A percentile compares a stretch with the other conserved stretches of the same genome.
Evolutionary conservation across 2,329 filamentous ascomycete species (phyloP).

Genomic region (Venturia asperata): DNA sequence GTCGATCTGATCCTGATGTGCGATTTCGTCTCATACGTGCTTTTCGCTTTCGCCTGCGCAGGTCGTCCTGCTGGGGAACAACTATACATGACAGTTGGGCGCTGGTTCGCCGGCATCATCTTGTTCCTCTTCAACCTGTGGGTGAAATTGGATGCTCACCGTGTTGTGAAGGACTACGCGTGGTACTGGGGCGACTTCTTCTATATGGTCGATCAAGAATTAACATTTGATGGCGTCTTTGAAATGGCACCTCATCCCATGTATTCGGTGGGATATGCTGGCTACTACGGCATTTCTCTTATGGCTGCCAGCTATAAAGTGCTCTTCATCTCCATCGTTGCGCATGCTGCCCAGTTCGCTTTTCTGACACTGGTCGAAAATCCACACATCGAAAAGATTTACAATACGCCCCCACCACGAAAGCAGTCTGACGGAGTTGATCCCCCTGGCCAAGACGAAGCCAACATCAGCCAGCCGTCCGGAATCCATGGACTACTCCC

Average conservation of each 20-base stretch:
- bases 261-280: slow-evolving; percentile 97
- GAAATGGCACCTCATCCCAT: slow-evolving; percentile 98
- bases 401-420: slow-evolving; percentile 72
- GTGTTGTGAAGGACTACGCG: slow-evolving; percentile 96
- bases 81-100: slow-evolving; percentile 57
- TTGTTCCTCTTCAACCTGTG: slow-evolving; percentile 92
- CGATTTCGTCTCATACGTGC: slow-evolving; percentile 93
- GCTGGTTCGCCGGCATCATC: slow-evolving; percentile 71
- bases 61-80: slow-evolving; percentile 67
- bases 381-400: slow-evolving; percentile 95
- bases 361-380: slow-evolving; percentile 92
- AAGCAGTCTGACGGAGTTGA: slow-evolving; percentile 44
- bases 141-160: slow-evolving; percentile 96
- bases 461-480: slow-evolving; percentile 44
- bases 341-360: slow-evolving; percentile 87
- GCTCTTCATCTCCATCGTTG: slow-evolving; percentile 90
- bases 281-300: slow-evolving; percentile 96
- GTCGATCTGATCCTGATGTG: slow-evolving; percentile 98
- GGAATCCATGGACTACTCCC: slow-evolving; percentile 80
- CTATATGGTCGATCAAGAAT: slow-evolving; percentile 92
- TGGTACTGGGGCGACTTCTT: slow-evolving; percentile 99
- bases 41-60: slow-evolving; percentile 87
- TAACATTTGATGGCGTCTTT: slow-evolving; percentile 97
- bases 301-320: slow-evolving; percentile 98
- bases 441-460: slow-evolving; percentile 31